Conservation (phyloP, 306 rosid genomes). For the Inga oerstediana region DNA sequence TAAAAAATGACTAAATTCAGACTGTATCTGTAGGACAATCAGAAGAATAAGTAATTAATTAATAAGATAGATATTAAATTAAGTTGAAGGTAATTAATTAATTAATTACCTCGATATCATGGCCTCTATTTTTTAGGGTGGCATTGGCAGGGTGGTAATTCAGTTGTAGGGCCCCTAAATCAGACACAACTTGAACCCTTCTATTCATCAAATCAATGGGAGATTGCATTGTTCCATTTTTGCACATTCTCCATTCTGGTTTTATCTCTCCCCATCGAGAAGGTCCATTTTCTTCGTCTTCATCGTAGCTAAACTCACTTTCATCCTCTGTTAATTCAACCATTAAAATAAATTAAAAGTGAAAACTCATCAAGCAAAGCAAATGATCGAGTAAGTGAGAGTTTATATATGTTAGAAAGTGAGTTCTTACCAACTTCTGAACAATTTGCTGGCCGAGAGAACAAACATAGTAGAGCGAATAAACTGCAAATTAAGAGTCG, state of each 20-base stretch:
- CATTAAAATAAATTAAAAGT: neutral
- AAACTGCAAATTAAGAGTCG: slow-evolving; percentile 35
- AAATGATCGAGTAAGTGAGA: no score
- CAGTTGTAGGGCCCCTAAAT: slow-evolving; percentile 38
- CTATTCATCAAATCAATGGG: slow-evolving; percentile 59
- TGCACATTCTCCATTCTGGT: slow-evolving; percentile 61
- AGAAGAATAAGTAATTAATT: no score
- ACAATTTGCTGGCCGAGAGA: slow-evolving; percentile 38
- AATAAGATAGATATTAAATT: neutral
- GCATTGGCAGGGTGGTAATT: slow-evolving; percentile 61
- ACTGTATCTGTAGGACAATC: no score
- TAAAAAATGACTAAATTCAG: neutral
- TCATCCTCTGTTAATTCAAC: slow-evolving; percentile 52
- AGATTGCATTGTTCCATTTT: slow-evolving; percentile 69
- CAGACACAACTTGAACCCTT: slow-evolving; percentile 48
- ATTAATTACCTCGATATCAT: slow-evolving; percentile 65
- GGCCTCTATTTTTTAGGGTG: slow-evolving; percentile 69
- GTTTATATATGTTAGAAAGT: neutral
- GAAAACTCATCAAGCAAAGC: no score
- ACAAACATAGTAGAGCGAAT: slow-evolving; percentile 36
- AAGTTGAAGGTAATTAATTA: neutral
- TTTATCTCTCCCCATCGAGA: slow-evolving; percentile 62
- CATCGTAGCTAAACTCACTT: slow-evolving; percentile 54
- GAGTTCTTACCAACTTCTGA: slow-evolving; percentile 60
- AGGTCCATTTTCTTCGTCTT: slow-evolving; percentile 55